Conservation (phyloP, 495 filamentous ascomycete genomes). For the Viridothelium virens region DNA sequence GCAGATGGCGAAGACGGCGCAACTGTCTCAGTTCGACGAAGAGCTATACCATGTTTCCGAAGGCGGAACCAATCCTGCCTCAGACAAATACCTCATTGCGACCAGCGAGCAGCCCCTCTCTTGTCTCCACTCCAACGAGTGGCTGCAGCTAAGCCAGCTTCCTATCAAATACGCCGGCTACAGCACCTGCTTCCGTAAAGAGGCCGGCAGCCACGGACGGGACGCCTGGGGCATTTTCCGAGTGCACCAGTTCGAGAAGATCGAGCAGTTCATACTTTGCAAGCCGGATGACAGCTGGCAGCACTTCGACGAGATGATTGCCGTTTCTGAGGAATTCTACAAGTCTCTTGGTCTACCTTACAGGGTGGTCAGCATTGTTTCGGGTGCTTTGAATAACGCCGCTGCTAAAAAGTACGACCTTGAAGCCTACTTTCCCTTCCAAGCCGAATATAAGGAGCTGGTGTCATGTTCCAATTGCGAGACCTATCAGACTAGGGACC, state of each 20-base stretch:
- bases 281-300: conserved; percentile 94
- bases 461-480: too few relatives aligned
- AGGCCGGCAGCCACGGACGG: conserved; percentile 84
- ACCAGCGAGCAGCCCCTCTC: too few relatives aligned
- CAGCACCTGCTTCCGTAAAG: conserved; percentile 89
- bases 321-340: conserved; percentile 87
- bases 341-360: conserved; percentile 81
- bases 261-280: conserved; percentile 90
- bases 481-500: too few relatives aligned
- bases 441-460: too few relatives aligned
- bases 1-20: too few relatives aligned
- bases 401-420: too few relatives aligned
- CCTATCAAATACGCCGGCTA: conserved; percentile 92
- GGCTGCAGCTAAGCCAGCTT: conserved; percentile 75
- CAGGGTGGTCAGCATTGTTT: conserved; percentile 80
- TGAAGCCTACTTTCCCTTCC: too few relatives aligned
- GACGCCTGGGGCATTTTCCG: conserved; percentile 98
- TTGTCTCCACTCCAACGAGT: conserved; percentile 49
- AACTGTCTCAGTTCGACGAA: too few relatives aligned
- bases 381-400: too few relatives aligned
- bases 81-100: too few relatives aligned
- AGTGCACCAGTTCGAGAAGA: conserved; percentile 98
- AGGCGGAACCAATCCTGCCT: too few relatives aligned
- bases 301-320: conserved; percentile 87
- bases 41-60: too few relatives aligned